These are phyloP conservation scores for Tuber indicum DNA, from an alignment of 495 filamentous ascomycete species.

Conservation along the genomic window DNA sequence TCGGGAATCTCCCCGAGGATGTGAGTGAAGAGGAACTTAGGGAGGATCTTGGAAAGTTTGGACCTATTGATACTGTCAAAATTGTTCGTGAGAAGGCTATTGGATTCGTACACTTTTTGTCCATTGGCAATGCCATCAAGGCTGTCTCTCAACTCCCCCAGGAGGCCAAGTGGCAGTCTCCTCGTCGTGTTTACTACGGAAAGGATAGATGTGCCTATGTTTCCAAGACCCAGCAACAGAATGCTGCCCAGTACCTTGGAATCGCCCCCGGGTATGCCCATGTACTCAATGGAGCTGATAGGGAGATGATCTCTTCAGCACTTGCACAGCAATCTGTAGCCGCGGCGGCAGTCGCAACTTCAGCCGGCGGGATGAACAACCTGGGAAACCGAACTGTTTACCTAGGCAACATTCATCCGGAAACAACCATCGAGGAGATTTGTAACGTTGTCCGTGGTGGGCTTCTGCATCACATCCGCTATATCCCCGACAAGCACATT, in stretches of 20 bases:
- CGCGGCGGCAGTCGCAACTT: constrained; percentile 91
- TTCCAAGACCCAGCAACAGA: constrained; percentile 99
- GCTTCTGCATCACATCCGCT: constrained; percentile 92
- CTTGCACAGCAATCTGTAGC: constrained; percentile 96
- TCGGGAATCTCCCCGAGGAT: constrained; percentile 88
- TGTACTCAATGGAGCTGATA: constrained; percentile 88
- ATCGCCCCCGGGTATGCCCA: constrained; percentile 97
- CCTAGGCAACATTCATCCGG: constrained; percentile 95
- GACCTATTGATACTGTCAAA: constrained; percentile 94
- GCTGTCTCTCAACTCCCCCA: constrained; percentile 95
- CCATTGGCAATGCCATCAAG: constrained; percentile 96
- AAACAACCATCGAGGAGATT: constrained; percentile 97
- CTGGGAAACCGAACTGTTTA: constrained; percentile 96
- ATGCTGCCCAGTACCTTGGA: constrained; percentile 94
- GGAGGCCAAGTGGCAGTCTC: constrained; percentile 92
- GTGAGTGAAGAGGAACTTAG: constrained; percentile 84
- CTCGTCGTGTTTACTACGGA: constrained; percentile 92
- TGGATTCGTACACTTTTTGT: constrained; percentile 96
- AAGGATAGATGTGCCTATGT: constrained; percentile 98
- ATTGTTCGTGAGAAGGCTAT: constrained; percentile 97
- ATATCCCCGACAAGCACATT: constrained; percentile 99
- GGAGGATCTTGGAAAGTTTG: constrained; percentile 94
- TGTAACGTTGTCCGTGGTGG: constrained; percentile 94
- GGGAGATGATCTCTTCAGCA: constrained; percentile 90
- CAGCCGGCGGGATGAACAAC: constrained; percentile 93